These are phyloP conservation scores for Fusarium camptoceras DNA, from an alignment of 2,329 filamentous ascomycete genomes.

Conservation along the genomic window DNA sequence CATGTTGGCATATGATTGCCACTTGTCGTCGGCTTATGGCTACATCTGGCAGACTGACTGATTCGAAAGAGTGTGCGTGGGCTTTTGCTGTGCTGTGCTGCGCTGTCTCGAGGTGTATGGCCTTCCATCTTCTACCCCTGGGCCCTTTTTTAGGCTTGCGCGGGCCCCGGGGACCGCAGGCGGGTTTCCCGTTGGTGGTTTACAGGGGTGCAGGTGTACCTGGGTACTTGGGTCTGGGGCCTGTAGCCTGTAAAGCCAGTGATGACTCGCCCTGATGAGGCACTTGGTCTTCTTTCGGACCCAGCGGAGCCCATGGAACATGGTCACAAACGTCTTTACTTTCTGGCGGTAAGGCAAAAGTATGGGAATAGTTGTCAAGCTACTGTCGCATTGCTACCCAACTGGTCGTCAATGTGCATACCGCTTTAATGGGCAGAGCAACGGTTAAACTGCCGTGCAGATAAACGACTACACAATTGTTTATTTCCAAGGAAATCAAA, in stretches of 20 bases:
- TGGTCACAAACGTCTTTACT: constrained; percentile 11
- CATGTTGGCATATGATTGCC: constrained; percentile 34
- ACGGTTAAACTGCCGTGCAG: constrained; percentile 3
- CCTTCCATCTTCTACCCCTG: constrained; percentile 42
- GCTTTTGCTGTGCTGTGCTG: constrained; percentile 22
- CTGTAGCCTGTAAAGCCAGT: constrained; percentile 40
- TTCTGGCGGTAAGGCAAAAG: constrained; percentile 37
- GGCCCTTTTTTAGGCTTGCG: constrained; percentile 38
- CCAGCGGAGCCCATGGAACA: constrained; percentile 30
- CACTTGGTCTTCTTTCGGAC: constrained; percentile 29
- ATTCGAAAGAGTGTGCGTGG: constrained; percentile 23
- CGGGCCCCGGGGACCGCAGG: constrained; percentile 43
- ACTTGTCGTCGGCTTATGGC: constrained; percentile 49
- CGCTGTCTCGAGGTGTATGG: constrained; percentile 48
- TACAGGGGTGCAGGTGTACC: neutral
- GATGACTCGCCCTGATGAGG: constrained; percentile 37
- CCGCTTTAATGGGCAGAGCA: constrained; percentile 21
- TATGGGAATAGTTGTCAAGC: constrained; percentile 39
- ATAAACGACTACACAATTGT: neutral
- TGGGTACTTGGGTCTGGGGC: constrained; percentile 24
- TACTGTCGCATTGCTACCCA: constrained; percentile 49
- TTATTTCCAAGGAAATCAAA: constrained; percentile 26
- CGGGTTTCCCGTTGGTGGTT: constrained; percentile 43
- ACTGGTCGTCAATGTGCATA: constrained; percentile 35
- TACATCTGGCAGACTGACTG: constrained; percentile 46